Conservation (phyloP, 768 basidiomycete genomes). For the Amanita rubescens region DNA sequence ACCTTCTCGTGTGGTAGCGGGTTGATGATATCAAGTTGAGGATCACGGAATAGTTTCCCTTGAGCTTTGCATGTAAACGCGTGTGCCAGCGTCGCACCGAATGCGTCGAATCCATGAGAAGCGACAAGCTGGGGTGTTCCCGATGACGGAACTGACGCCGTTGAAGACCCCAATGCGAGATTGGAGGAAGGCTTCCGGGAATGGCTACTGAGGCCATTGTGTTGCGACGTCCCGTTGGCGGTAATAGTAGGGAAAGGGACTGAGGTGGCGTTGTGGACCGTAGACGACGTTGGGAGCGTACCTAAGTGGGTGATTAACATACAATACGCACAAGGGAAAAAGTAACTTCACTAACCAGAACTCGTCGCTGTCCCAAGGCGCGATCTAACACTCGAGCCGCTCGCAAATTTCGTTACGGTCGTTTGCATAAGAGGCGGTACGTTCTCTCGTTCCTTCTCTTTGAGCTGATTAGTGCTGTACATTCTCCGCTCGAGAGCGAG, state of each 20-base stretch:
- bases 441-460: conserved; percentile 23
- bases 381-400: background rate
- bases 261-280: background rate
- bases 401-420: background rate
- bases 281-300: background rate
- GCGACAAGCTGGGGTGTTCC: background rate
- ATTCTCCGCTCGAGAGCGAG: conserved; percentile 6
- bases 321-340: background rate
- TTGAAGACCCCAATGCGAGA: conserved; percentile 21
- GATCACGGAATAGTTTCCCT: conserved; percentile 63
- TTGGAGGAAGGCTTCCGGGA: conserved; percentile 1
- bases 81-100: conserved; percentile 35
- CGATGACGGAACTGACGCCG: conserved; percentile 18
- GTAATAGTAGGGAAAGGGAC: background rate
- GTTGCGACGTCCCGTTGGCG: background rate
- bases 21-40: conserved; percentile 38
- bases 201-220: background rate
- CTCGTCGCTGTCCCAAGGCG: background rate
- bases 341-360: background rate
- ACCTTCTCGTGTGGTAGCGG: conserved; percentile 61
- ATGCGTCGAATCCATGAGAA: conserved; percentile 48
- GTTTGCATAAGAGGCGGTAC: conserved; percentile 16
- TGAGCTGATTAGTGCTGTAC: background rate
- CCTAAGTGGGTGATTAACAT: background rate
- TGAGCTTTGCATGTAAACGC: conserved; percentile 65